These are phyloP conservation scores for Jackrogersella multiformis DNA, from an alignment of 495 filamentous ascomycete species.

Conservation along the genomic window DNA sequence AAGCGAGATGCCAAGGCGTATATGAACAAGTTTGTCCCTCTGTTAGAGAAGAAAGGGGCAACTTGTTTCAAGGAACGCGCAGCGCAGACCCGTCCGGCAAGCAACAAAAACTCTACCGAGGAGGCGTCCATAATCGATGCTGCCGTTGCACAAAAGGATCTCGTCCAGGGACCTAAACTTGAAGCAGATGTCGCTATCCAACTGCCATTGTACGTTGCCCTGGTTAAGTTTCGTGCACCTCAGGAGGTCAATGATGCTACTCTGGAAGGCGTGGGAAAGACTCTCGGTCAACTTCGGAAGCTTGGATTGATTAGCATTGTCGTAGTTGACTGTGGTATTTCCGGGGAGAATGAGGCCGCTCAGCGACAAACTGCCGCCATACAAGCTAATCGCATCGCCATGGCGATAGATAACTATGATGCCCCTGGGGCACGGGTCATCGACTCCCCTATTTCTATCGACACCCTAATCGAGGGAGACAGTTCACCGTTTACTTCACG, in stretches of 20 bases:
- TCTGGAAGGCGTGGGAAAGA: conserved; percentile 79
- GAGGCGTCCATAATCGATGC: conserved; percentile 8
- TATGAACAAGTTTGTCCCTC: conserved; percentile 76
- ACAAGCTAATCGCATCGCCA: conserved; percentile 78
- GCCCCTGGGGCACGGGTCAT: conserved; percentile 73
- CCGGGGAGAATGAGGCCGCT: conserved; percentile 40
- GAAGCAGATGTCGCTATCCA: conserved; percentile 45
- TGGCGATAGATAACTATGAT: conserved; percentile 73
- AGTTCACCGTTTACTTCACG: conserved; percentile 42
- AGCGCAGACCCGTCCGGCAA: conserved; percentile 39
- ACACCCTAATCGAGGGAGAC: conserved; percentile 10
- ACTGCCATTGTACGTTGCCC: conserved; percentile 76
- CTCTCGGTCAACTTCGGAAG: conserved; percentile 80
- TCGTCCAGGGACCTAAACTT: conserved; percentile 62
- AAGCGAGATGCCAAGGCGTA: conserved; percentile 91
- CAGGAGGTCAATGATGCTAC: conserved; percentile 72
- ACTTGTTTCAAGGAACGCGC: conserved; percentile 49
- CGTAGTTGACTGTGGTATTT: conserved; percentile 73
- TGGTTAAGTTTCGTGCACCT: conserved; percentile 83
- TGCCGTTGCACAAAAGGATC: conserved; percentile 25
- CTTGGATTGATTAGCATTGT: conserved; percentile 84
- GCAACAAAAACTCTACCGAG: neutral
- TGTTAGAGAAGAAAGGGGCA: conserved; percentile 52
- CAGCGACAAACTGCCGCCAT: conserved; percentile 52
- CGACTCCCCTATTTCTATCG: conserved; percentile 66